Evolutionary conservation across 768 basidiomycete species (phyloP).

Genomic region (Strobilomyces dryophilus): DNA sequence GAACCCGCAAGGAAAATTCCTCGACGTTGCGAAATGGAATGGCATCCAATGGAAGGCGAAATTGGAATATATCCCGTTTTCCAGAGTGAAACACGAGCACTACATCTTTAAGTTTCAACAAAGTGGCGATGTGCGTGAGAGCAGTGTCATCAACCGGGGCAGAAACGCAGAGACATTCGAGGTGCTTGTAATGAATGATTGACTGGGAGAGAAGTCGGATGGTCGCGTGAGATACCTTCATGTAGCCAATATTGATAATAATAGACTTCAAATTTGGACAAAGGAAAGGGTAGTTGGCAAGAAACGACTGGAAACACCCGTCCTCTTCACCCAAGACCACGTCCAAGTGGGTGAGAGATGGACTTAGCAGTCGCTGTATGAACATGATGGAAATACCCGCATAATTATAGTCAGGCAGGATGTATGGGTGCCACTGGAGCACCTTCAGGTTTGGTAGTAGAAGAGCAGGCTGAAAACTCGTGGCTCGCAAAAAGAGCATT

Average conservation of each 20-base stretch:
- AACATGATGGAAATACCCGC: neutral
- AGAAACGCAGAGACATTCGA: neutral
- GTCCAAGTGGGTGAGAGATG: neutral
- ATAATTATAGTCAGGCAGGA: neutral
- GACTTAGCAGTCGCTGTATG: neutral
- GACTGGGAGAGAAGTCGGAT: neutral
- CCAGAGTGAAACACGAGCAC: neutral
- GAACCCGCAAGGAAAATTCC: neutral
- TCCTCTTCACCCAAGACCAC: neutral
- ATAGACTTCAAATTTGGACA: neutral
- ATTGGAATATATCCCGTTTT: neutral
- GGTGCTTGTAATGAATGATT: neutral
- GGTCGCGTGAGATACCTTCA: neutral
- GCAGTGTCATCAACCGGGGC: neutral
- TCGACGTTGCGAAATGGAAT: neutral
- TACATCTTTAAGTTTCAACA: neutral
- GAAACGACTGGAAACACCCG: neutral
- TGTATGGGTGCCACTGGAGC: neutral
- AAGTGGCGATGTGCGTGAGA: neutral
- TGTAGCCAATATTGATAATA: neutral
- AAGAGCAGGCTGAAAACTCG: neutral
- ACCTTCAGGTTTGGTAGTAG: slow-evolving; percentile 1
- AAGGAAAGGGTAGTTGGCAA: neutral
- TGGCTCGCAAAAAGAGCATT: slow-evolving; percentile 4
- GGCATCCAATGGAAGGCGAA: neutral